Base-by-base conservation (phyloP, 2,329 filamentous ascomycete genomes). In the Calonectria montana region DNA sequence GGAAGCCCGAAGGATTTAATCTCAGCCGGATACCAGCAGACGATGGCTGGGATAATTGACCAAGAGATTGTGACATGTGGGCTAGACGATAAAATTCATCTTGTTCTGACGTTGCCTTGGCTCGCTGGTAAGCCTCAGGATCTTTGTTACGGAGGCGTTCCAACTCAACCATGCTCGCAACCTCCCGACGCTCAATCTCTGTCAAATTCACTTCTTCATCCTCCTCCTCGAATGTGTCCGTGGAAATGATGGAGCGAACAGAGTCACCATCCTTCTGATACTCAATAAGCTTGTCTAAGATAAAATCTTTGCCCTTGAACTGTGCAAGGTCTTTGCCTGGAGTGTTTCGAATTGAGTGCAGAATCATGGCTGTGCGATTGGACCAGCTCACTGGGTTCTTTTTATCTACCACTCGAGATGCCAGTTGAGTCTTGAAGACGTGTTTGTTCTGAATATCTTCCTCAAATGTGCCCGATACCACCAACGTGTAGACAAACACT, bases 401-500 rank as follows among this genome's bases (percentile, higher is more conserved):
- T 80, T 94, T 92, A 83, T 98, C 96, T 4, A 98, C 92, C 1
- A 97, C 94, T 16, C 94, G 91, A 45, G 90, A 91, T 4, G 94
- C 91, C 53, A 98, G 87, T 80, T 97, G 94, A 37, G 88, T 92
- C 82, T 98, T 98, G 88, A 95, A 97, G 2, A 97, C 86, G 2
- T 92, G 88, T 72, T 90, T 91, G 81, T 94, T 93, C 76, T 95
- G 91, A 57, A 97, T 84, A 12, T 88, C 88, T 47, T 93, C 90
- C 81, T 98, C 95, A 76, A 93, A 95, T 0, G 95, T 97, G 2
- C 95, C 95, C 2, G 91, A 94, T 13, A 91, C 86, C 29, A 95
- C 86, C 73, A 98, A 91, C 21, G 93, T 93, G 83, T 98, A 98
- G 1, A 98, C 95, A 79, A 90, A 96, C 1, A 97, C 95, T 0